A percentile compares a stretch with the other conserved stretches of the same genome.
Conservation (phyloP, 2,329 filamentous ascomycete genomes). For the Arthrocladium fulminans region DNA sequence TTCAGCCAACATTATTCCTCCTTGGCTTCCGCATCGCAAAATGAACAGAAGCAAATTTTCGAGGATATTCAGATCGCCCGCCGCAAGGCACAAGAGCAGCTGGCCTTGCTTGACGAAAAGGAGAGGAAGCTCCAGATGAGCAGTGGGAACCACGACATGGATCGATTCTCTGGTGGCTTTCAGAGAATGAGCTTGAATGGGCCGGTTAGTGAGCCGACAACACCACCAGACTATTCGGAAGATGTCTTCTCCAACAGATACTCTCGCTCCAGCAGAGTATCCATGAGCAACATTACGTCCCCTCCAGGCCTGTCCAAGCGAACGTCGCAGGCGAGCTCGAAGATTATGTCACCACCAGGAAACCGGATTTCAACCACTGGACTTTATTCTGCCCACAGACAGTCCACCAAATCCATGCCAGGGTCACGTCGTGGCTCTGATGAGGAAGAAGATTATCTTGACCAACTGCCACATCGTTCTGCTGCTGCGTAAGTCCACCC, state of each 20-base stretch:
- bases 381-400: conserved; percentile 37
- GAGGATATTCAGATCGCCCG: conserved; percentile 84
- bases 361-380: conserved; percentile 47
- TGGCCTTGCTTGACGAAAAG: conserved; percentile 66
- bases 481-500: too few species aligned
- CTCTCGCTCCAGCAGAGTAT: conserved; percentile 79
- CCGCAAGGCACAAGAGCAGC: conserved; percentile 80
- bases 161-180: conserved; percentile 63
- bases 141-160: conserved; percentile 64
- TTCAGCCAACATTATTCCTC: conserved; percentile 24
- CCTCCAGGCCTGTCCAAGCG: conserved; percentile 67
- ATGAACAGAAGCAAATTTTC: conserved; percentile 77
- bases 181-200: conserved; percentile 40
- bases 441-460: conserved; percentile 71
- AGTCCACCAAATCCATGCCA: conserved; percentile 78
- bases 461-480: conserved; percentile 50
- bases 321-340: conserved; percentile 65
- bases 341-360: conserved; percentile 67
- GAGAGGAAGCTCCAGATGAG: conserved; percentile 57
- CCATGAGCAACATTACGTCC: conserved; percentile 76
- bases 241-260: conserved; percentile 70
- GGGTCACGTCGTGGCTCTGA: conserved; percentile 82
- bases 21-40: conserved; percentile 22
- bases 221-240: conserved; percentile 85
- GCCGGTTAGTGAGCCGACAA: conserved; percentile 89